These are phyloP conservation scores for Ogataea pini DNA, from an alignment of 805 yeast species.

Conservation along the genomic window DNA sequence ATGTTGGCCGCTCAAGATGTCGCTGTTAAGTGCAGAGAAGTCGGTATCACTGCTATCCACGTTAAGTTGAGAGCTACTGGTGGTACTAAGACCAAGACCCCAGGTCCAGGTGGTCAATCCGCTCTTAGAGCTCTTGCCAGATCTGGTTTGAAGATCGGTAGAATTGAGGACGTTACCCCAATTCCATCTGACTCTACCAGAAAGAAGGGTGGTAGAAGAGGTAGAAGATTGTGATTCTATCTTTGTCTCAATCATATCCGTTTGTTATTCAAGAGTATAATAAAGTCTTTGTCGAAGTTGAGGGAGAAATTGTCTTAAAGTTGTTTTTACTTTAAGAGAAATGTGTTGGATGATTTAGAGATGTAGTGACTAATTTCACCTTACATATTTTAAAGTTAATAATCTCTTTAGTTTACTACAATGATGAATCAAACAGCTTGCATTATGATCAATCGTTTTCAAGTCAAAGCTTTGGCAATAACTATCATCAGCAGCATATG, in stretches of 20 bases:
- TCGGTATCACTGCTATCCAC: slow-evolving; percentile 99
- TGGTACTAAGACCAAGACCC: slow-evolving; percentile 99
- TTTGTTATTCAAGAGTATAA: slow-evolving; percentile 12
- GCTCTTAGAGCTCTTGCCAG: slow-evolving; percentile 99
- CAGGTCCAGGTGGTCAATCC: slow-evolving; percentile 99
- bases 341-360: slow-evolving; percentile 13
- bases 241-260: slow-evolving; percentile 9
- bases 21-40: slow-evolving; percentile 98
- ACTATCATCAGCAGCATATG: too few species aligned
- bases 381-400: slow-evolving; percentile 17
- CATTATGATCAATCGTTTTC: slow-evolving; percentile 11
- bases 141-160: slow-evolving; percentile 99
- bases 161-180: slow-evolving; percentile 99
- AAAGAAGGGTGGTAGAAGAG: slow-evolving; percentile 99
- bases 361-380: slow-evolving; percentile 12
- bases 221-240: slow-evolving; percentile 82
- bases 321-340: slow-evolving; percentile 6
- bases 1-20: slow-evolving; percentile 99
- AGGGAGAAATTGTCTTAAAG: slow-evolving; percentile 5
- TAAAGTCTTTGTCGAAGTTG: slow-evolving; percentile 4
- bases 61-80: slow-evolving; percentile 99
- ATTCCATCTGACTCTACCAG: slow-evolving; percentile 99
- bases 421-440: slow-evolving; percentile 11
- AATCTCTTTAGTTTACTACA: slow-evolving; percentile 14
- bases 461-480: too few species aligned